Evolutionary conservation across 371 early-diverging fungal species (phyloP), one percentile per base, ranked within the genome.

Genomic region (Apophysomyces trapeziformis): DNA sequence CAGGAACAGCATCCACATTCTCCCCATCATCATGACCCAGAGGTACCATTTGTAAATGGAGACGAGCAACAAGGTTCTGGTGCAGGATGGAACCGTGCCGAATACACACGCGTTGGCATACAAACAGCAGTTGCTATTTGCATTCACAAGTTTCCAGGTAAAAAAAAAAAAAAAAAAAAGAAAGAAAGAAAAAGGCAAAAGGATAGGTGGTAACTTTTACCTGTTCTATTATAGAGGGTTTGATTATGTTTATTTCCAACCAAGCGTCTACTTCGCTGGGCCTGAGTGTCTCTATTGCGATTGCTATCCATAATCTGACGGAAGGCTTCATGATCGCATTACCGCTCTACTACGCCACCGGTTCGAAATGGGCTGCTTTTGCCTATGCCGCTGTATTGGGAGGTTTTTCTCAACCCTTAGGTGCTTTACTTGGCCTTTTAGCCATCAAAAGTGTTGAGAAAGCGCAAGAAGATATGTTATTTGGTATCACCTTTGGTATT

Each of bases 251-350:
- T 69, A 67, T 92, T 0, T 87, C 91, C 1, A 85, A 85, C 18
- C 83, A 85, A 37, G 87, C 77, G 8, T 80, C 90, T 16, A 69
- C 85, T 11, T 68, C 79, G 14, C 72, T 92, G 7, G 93, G 94
- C n/a, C 68, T 88, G 11, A 85, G 85, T 12, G 85, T 94, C 41
- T 85, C 89, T 16, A 78, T 88, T 26, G 91, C 92, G 18, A 89
- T 94, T 69, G 84, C 91, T 2, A 83, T 92, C 21, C 94, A 94
- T 67, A 94, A 94, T 66, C 69, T 94, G 13, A 92, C 92, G 13
- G 93, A 94, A 65, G 94, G 93, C 0, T 78, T 92, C 61, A 85
- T 89, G 79, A 89, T 93, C 18, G 88, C 92, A 1, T 68, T 92
- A 41, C 92, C 93, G 0, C 77, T 92, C 38, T 92, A 84, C 61